Evolutionary conservation across 495 filamentous ascomycete species (phyloP).

Genomic region (Platismatia glauca): DNA sequence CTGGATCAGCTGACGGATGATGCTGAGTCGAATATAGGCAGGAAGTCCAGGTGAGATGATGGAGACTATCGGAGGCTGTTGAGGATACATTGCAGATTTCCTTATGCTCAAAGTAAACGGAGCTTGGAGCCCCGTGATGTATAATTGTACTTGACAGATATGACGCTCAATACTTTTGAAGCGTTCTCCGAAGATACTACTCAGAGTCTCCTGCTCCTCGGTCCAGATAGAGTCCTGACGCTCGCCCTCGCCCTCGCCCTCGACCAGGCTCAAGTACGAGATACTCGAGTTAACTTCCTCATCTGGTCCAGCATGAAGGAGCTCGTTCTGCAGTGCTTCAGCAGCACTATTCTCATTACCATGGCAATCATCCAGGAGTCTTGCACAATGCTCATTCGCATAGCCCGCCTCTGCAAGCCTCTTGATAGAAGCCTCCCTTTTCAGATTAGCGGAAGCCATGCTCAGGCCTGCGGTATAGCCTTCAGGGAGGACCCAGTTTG

Average conservation of each 20-base stretch:
- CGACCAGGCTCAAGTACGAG: slow-evolving; percentile 18
- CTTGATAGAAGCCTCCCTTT: slow-evolving; percentile 68
- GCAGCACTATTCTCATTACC: slow-evolving; percentile 75
- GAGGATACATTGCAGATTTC: slow-evolving; percentile 57
- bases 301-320: slow-evolving; percentile 36
- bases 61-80: slow-evolving; percentile 62
- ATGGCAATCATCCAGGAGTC: slow-evolving; percentile 53
- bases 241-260: slow-evolving; percentile 26
- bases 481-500: slow-evolving; percentile 81
- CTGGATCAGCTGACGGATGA: slow-evolving; percentile 66
- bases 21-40: slow-evolving; percentile 83
- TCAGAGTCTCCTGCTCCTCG: slow-evolving; percentile 71
- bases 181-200: slow-evolving; percentile 67
- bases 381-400: slow-evolving; percentile 69
- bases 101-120: slow-evolving; percentile 42
- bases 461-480: slow-evolving; percentile 80
- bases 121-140: slow-evolving; percentile 32
- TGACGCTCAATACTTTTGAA: slow-evolving; percentile 48
- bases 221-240: slow-evolving; percentile 51
- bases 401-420: slow-evolving; percentile 78
- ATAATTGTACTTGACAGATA: slow-evolving; percentile 54
- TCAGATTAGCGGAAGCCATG: slow-evolving; percentile 69
- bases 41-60: slow-evolving; percentile 60
- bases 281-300: not conserved
- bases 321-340: slow-evolving; percentile 61